Conservation (phyloP, 257 asterid species). For the Echium plantagineum region DNA sequence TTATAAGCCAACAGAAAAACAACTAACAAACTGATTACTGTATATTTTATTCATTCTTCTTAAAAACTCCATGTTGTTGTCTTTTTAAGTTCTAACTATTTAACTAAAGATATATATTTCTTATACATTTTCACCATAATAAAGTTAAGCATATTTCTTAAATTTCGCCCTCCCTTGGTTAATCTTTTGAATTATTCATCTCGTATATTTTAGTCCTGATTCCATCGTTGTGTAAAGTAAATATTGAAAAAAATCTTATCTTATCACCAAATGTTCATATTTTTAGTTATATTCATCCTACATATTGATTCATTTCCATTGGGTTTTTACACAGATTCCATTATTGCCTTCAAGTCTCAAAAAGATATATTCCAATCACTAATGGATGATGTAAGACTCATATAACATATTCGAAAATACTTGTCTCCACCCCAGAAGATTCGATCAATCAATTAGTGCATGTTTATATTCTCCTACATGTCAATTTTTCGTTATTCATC, state of each 20-base stretch:
- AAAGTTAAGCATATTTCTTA: too few relatives aligned
- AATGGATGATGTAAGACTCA: background rate
- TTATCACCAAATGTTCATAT: too few relatives aligned
- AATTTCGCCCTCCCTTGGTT: too few relatives aligned
- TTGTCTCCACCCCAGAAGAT: background rate
- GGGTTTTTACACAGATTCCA: background rate
- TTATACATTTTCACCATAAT: too few relatives aligned
- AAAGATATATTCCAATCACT: background rate
- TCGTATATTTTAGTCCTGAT: too few relatives aligned
- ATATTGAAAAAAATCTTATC: too few relatives aligned
- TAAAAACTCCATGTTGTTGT: background rate
- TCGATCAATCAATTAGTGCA: background rate
- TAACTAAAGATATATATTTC: too few relatives aligned
- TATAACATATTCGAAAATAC: background rate
- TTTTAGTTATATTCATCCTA: too few relatives aligned
- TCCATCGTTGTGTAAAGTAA: too few relatives aligned
- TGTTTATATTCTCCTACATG: background rate
- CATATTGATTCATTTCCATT: too few relatives aligned
- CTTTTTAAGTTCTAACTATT: background rate
- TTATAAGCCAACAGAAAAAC: background rate
- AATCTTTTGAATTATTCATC: too few relatives aligned
- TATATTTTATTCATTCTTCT: background rate
- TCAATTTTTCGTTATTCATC: too few relatives aligned
- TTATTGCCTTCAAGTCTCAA: background rate
- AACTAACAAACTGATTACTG: background rate